Evolutionary conservation across 768 basidiomycete genomes (phyloP).

Genomic region (Termitomyces sp.): DNA sequence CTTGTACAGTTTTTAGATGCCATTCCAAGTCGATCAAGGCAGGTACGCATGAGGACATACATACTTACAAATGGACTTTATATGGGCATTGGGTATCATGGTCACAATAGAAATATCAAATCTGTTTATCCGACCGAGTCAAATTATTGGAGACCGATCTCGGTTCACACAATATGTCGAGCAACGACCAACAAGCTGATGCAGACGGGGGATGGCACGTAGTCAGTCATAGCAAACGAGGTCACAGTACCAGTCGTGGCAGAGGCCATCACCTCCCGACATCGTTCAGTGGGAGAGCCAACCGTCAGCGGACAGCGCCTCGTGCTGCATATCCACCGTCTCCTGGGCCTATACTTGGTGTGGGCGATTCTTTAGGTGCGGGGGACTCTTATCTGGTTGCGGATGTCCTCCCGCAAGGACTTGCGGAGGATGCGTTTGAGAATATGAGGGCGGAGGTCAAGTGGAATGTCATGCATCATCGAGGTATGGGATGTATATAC

Average conservation of each 20-base stretch:
- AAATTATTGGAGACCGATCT: background rate
- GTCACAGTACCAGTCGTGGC: background rate
- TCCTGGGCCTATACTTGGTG: conserved; percentile 10
- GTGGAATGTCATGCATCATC: conserved; percentile 72
- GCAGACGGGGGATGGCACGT: background rate
- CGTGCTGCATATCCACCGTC: conserved; percentile 2
- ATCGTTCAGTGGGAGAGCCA: conserved; percentile 7
- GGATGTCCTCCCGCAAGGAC: conserved; percentile 49
- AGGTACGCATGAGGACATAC: background rate
- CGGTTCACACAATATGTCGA: background rate
- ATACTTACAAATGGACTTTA: background rate
- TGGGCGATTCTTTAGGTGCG: conserved; percentile 40
- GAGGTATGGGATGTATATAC: conserved; percentile 36
- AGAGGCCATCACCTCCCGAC: conserved; percentile 1
- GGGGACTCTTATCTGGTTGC: conserved; percentile 64
- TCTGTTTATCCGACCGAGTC: background rate
- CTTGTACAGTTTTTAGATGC: background rate
- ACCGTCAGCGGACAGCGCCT: conserved; percentile 1
- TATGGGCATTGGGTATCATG: background rate
- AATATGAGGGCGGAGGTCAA: conserved; percentile 56
- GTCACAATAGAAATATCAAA: background rate
- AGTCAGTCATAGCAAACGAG: background rate
- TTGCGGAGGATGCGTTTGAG: conserved; percentile 54
- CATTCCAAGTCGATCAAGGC: too few relatives aligned
- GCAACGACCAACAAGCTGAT: background rate